These are phyloP conservation scores for Handroanthus guayacan DNA, from an alignment of 257 asterid species.

Conservation along the genomic window DNA sequence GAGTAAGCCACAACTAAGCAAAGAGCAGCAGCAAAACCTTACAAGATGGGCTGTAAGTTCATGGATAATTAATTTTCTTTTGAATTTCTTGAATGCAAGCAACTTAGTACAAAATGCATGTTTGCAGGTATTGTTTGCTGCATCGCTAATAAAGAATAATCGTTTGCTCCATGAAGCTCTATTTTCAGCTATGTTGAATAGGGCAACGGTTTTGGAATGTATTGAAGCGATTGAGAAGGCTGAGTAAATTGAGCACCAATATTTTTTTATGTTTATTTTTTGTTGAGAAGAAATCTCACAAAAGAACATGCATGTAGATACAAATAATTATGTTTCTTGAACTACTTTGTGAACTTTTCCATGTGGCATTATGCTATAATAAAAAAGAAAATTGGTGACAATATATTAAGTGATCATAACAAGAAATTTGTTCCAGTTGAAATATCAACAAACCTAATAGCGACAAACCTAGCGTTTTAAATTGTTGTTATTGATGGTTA, in stretches of 20 bases:
- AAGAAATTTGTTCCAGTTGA: no score
- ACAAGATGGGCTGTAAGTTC: conserved; percentile 98
- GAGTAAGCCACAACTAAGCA: conserved; percentile 83
- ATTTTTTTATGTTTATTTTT: background rate
- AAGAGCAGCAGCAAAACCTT: conserved; percentile 94
- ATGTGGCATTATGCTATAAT: background rate
- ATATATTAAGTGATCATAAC: no score
- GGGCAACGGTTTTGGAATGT: conserved; percentile 87
- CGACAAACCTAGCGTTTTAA: no score
- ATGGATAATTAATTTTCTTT: background rate
- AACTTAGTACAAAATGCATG: no score
- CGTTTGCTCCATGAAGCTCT: conserved; percentile 72
- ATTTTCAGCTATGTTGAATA: conserved; percentile 81
- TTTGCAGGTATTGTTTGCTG: conserved; percentile 80
- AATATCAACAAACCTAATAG: no score
- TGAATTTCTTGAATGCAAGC: conserved; percentile 2
- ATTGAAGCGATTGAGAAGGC: conserved; percentile 89
- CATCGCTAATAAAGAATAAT: conserved; percentile 79
- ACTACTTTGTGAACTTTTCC: background rate
- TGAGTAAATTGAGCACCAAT: conserved; percentile 35
- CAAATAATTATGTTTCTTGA: background rate
- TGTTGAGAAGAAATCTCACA: background rate
- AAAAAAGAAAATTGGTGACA: no score
- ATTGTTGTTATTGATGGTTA: no score
- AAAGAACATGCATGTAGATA: background rate